Evolutionary conservation across 1,284 basidiomycete species (phyloP).

Genomic region (Sanguinoderma infundibulare): DNA sequence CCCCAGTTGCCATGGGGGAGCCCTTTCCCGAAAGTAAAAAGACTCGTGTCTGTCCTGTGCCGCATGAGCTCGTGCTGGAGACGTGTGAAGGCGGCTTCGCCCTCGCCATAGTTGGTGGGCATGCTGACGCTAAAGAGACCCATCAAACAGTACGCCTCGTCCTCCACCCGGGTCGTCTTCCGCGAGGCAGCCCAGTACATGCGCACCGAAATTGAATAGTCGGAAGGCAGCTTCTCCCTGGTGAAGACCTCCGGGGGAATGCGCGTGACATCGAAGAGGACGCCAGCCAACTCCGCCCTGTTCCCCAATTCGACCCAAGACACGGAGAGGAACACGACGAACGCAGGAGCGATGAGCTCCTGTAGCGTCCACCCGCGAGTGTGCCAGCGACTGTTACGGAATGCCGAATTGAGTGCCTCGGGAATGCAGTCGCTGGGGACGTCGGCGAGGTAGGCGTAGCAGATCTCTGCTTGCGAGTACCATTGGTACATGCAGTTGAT

Average conservation of each 20-base stretch:
- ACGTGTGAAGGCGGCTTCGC: not conserved
- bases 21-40: conserved; percentile 5
- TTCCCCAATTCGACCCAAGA: not conserved
- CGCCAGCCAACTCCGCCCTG: not conserved
- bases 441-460: not conserved
- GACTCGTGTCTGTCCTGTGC: conserved; percentile 1
- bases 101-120: conserved; percentile 10
- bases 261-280: not conserved
- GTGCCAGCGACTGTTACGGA: not conserved
- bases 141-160: conserved; percentile 7
- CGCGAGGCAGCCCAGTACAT: conserved; percentile 4
- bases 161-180: not conserved
- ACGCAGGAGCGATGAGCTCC: not conserved
- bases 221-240: not conserved
- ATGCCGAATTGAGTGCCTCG: not conserved
- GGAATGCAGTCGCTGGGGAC: not conserved
- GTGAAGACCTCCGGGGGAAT: not conserved
- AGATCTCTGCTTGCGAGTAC: not conserved
- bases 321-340: not conserved
- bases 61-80: conserved; percentile 10
- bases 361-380: not conserved
- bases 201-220: not conserved
- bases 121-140: conserved; percentile 3
- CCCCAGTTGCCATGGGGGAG: too few relatives aligned
- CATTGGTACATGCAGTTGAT: not conserved